These are phyloP conservation scores for Boletus semigastroideus DNA, from an alignment of 1,284 basidiomycete species.

Conservation along the genomic window DNA sequence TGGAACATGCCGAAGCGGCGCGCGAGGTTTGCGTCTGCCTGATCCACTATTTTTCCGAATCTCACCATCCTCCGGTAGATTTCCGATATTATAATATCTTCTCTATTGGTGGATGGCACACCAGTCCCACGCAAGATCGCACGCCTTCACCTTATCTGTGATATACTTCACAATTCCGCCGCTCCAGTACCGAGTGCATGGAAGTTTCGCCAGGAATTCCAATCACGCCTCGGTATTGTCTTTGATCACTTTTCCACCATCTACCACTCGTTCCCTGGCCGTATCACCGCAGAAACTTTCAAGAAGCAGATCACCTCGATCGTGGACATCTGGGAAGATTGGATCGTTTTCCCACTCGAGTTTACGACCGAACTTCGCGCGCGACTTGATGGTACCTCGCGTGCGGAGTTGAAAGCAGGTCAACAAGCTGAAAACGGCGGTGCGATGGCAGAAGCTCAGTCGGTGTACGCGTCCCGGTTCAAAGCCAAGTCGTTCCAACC, in stretches of 20 bases:
- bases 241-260: conserved; percentile 94
- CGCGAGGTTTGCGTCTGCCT: conserved; percentile 61
- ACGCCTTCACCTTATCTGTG: conserved; percentile 91
- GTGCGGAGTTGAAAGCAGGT: conserved; percentile 32
- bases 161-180: conserved; percentile 96
- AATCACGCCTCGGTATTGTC: conserved; percentile 80
- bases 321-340: conserved; percentile 93
- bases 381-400: conserved; percentile 64
- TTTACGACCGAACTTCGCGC: conserved; percentile 71
- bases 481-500: conserved; percentile 77
- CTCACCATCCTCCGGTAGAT: conserved; percentile 50
- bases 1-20: conserved; percentile 93
- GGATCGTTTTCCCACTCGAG: conserved; percentile 89
- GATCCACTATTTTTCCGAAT: conserved; percentile 1
- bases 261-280: conserved; percentile 88
- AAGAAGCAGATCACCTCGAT: conserved; percentile 85
- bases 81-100: conserved; percentile 81
- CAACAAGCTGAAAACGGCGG: conserved; percentile 35
- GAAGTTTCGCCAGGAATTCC: conserved; percentile 93
- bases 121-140: conserved; percentile 96
- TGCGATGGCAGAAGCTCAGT: conserved; percentile 29
- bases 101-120: conserved; percentile 82
- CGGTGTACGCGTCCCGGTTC: conserved; percentile 60
- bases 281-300: conserved; percentile 92
- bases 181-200: conserved; percentile 86